Conservation (phyloP, 164 flowering plant species). For the Kalanchoe fedtschenkoi region DNA sequence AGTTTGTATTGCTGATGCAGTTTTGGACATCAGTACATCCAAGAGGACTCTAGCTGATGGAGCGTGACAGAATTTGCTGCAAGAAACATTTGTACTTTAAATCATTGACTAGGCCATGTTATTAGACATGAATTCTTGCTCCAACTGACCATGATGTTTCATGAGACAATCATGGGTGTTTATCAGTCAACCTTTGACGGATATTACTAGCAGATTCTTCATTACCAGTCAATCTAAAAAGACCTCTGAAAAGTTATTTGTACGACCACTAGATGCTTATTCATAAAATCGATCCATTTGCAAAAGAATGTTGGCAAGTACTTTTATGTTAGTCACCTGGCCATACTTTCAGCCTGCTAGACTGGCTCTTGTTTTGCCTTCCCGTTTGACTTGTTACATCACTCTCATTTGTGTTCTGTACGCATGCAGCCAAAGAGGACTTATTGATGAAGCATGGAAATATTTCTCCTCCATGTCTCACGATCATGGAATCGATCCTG, state of each 20-base stretch:
- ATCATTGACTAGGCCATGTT: neutral
- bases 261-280: too few species aligned
- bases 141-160: neutral
- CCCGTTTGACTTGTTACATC: too few species aligned
- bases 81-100: neutral
- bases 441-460: constrained; percentile 40
- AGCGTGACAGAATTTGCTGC: constrained; percentile 22
- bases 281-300: too few species aligned
- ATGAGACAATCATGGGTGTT: neutral
- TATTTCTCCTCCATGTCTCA: constrained; percentile 45
- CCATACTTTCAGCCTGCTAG: too few species aligned
- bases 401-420: constrained; percentile 61
- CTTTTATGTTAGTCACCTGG: too few species aligned
- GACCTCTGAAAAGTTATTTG: too few species aligned
- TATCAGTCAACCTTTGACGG: neutral
- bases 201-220: neutral
- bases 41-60: constrained; percentile 83
- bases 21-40: constrained; percentile 85
- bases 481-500: constrained; percentile 43
- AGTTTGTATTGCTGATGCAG: constrained; percentile 31
- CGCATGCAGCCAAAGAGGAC: constrained; percentile 75
- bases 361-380: too few species aligned
- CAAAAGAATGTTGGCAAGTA: too few species aligned
- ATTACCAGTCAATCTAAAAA: too few species aligned
- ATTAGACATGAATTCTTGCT: neutral